Conservation (phyloP, 78 protist genomes). For the Dictyostelium brefeldianum region DNA sequence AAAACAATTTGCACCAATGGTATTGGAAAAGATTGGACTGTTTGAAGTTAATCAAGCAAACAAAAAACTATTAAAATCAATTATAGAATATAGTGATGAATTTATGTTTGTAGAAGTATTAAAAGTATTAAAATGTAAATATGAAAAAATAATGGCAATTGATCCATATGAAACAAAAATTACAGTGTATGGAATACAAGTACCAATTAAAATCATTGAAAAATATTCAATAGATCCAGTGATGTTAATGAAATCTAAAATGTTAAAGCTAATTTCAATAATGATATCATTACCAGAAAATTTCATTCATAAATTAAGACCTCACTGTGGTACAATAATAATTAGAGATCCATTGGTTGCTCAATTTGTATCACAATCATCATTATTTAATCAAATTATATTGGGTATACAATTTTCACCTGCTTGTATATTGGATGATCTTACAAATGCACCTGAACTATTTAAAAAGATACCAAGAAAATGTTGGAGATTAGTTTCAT, state of each 20-base stretch:
- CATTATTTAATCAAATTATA: not conserved
- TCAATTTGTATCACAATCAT: not conserved
- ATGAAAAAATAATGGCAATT: not conserved
- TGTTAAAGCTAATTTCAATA: not conserved
- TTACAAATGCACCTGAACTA: not conserved
- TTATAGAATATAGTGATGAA: conserved; percentile 1
- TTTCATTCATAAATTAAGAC: not conserved
- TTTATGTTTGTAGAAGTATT: not conserved
- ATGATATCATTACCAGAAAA: not conserved
- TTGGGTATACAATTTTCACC: not conserved
- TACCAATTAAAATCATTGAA: not conserved
- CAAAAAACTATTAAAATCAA: not conserved
- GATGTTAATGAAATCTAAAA: not conserved
- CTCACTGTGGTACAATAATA: not conserved
- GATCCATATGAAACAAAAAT: not conserved
- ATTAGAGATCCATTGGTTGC: not conserved
- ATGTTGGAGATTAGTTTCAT: not conserved
- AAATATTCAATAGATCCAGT: not conserved
- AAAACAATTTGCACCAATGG: not conserved
- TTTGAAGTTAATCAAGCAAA: not conserved
- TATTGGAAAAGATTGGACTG: not conserved
- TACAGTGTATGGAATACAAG: not conserved
- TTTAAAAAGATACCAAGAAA: not conserved
- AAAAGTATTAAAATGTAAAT: not conserved
- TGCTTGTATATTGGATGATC: not conserved